Evolutionary conservation across 148 eudicot species (phyloP), one percentile per base, ranked within the genome.

Genomic region (Silene conica): DNA sequence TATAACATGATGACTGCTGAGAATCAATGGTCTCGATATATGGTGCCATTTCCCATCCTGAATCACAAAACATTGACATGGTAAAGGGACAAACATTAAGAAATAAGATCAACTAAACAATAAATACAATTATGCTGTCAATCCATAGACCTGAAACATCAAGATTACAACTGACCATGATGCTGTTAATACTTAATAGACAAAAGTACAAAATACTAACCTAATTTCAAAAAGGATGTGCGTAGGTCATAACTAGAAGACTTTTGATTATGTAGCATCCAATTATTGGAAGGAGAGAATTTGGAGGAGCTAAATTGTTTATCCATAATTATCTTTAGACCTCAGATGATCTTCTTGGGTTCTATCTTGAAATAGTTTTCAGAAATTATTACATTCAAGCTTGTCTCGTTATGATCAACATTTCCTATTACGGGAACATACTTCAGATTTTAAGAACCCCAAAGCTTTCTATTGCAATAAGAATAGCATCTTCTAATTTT

Each of bases 21-120:
- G 99, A 89, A 83, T 95, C 99, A 79, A 95, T 81, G 71, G 97
- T 93, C 85, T 95, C 97, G 60, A 95, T 89, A 70, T 95, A 95
- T 4, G 99, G 99, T 9, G 94, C 97, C 94, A 95, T 90, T 71
- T 95, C 90, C 97, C 96, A 95, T 81, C 83, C 97, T 93, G 83
- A 26, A 84, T 71, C 73, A 81, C 54, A 79, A 69, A 69, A 6
- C 16, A 45, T 50, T 26, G 48, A 59, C 21, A 57, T 21, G 77
- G 59, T 20, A 75, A 13, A 81, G 43, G 76, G 69, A 20, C 26
- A 54, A 41, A 63, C 48, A 60, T 12, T 26, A 18, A 26, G 67
- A 13, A 60, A 4, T 19, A 11, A 26, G 67, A 13, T 26, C 13
- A 19, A 38, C 65, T 41, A 8, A 21, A 59, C 57, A 46, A 48